Conservation (phyloP, 768 basidiomycete genomes). For the Sutorius australiensis region DNA sequence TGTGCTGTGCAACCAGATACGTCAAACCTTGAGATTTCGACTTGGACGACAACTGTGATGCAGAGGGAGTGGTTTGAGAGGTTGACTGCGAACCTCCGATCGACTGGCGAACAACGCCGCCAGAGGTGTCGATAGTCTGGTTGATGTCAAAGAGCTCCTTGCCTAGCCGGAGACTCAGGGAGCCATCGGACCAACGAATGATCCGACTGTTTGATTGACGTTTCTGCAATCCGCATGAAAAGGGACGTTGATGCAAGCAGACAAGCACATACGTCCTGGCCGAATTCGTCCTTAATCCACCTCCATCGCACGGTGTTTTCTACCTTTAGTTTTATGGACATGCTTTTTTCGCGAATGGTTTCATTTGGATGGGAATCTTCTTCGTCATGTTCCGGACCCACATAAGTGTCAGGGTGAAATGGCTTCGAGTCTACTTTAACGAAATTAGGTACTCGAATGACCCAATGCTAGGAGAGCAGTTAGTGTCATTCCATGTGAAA, state of each 20-base stretch:
- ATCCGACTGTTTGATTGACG: conserved; percentile 89
- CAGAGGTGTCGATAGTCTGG: conserved; percentile 74
- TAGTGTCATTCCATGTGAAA: conserved; percentile 2
- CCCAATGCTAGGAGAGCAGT: conserved; percentile 59
- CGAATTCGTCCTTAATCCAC: conserved; percentile 78
- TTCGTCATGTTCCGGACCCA: conserved; percentile 76
- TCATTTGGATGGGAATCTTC: conserved; percentile 56
- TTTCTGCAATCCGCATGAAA: conserved; percentile 41
- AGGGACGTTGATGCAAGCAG: background rate
- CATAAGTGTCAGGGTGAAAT: conserved; percentile 83
- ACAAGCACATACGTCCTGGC: conserved; percentile 62
- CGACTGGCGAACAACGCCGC: conserved; percentile 55
- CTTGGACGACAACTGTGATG: conserved; percentile 34
- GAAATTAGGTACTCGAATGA: conserved; percentile 90
- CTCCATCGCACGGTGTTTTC: conserved; percentile 96
- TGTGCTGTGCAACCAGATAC: conserved; percentile 87
- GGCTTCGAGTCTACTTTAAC: conserved; percentile 87
- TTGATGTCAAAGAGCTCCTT: conserved; percentile 92
- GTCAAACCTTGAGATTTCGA: conserved; percentile 71
- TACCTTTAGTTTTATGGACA: conserved; percentile 82
- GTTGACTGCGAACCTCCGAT: conserved; percentile 44
- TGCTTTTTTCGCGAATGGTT: conserved; percentile 70
- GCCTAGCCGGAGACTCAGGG: conserved; percentile 84
- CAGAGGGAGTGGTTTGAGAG: conserved; percentile 39
- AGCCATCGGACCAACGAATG: conserved; percentile 94